A percentile compares a stretch with the other conserved stretches of the same genome.
These are phyloP conservation scores for Blastocystis sp. DNA, from an alignment of 352 stramenopile species.

Conservation along the genomic window DNA sequence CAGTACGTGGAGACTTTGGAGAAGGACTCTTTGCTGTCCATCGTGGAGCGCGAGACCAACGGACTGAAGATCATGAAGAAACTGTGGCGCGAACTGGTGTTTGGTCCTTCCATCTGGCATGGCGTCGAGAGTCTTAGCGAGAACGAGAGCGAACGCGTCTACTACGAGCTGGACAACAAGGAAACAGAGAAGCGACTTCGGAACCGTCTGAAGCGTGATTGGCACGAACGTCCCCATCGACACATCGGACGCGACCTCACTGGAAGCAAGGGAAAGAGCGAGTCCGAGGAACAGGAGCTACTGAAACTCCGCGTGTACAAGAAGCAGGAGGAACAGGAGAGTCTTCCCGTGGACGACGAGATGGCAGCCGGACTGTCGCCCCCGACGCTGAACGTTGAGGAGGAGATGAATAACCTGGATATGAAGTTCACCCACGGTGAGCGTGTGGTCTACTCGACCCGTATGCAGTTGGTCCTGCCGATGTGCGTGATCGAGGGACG, in stretches of 20 bases:
- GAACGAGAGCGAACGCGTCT: slow-evolving; percentile 23
- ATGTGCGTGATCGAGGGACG: slow-evolving; percentile 56
- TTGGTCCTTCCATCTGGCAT: slow-evolving; percentile 55
- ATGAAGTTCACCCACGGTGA: slow-evolving; percentile 53
- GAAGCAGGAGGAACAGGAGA: background rate
- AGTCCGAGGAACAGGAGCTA: background rate
- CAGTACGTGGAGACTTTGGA: slow-evolving; percentile 18
- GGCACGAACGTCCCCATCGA: slow-evolving; percentile 47
- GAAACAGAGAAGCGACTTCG: slow-evolving; percentile 50
- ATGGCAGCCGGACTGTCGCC: background rate
- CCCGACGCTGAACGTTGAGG: slow-evolving; percentile 17
- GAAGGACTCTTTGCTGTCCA: slow-evolving; percentile 40
- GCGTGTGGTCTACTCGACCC: slow-evolving; percentile 40
- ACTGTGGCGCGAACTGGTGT: slow-evolving; percentile 46
- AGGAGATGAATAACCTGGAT: slow-evolving; percentile 38
- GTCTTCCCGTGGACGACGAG: slow-evolving; percentile 7
- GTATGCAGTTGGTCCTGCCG: slow-evolving; percentile 47
- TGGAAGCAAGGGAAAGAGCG: background rate
- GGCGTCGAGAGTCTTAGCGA: slow-evolving; percentile 12
- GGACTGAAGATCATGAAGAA: slow-evolving; percentile 57
- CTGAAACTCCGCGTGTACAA: slow-evolving; percentile 10
- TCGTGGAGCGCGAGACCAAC: slow-evolving; percentile 54
- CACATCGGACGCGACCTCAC: slow-evolving; percentile 5
- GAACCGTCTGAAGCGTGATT: slow-evolving; percentile 54
- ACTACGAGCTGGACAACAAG: slow-evolving; percentile 51